A percentile compares a stretch with the other conserved stretches of the same genome.
Evolutionary conservation across 2,329 filamentous ascomycete genomes (phyloP).

Genomic region (Cordyceps cateniannulata): DNA sequence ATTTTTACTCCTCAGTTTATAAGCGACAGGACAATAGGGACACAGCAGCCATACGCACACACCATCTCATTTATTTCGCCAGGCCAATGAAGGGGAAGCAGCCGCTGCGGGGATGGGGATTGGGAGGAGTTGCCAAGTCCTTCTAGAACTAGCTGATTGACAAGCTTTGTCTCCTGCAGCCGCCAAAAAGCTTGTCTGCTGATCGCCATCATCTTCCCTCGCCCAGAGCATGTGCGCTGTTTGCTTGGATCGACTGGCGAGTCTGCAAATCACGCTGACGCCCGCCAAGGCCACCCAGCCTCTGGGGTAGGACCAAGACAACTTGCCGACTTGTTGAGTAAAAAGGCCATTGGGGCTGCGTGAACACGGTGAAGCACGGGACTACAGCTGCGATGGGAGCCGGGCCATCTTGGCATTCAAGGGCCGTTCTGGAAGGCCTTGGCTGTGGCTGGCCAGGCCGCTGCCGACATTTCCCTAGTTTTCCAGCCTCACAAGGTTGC

Average conservation of each 20-base stretch:
- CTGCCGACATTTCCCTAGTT: background rate
- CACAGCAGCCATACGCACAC: no score
- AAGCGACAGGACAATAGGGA: no score
- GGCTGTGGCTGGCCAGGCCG: background rate
- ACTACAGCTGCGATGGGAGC: background rate
- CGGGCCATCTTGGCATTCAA: background rate
- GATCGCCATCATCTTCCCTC: background rate
- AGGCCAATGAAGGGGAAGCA: background rate
- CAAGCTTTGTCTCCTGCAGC: background rate
- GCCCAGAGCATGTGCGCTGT: background rate
- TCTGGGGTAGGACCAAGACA: background rate
- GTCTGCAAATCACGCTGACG: background rate
- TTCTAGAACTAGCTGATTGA: background rate
- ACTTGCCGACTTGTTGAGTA: background rate
- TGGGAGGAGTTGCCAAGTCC: background rate
- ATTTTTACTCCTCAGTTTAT: no score
- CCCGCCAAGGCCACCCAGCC: background rate
- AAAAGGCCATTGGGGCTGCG: background rate
- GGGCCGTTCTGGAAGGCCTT: constrained; percentile 9
- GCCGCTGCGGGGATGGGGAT: background rate
- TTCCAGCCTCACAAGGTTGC: background rate
- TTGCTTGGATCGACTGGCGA: background rate
- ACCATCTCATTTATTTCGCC: no score
- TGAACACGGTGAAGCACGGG: background rate
- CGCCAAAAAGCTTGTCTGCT: constrained; percentile 8